Base-by-base conservation (phyloP, 345 rosid genomes). In the Citrus maxima region DNA sequence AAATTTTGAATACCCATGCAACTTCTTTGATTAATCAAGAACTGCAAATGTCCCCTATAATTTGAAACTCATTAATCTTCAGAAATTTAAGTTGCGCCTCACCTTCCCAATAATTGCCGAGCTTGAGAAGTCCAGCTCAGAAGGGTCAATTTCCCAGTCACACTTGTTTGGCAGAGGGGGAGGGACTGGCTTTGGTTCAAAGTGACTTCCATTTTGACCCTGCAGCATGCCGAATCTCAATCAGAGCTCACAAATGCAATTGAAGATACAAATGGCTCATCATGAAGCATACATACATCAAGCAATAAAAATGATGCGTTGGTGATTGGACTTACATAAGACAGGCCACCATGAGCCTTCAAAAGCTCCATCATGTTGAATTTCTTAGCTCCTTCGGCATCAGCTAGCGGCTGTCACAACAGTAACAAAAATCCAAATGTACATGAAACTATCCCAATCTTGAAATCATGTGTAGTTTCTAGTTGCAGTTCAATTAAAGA, bases 181-280 rank as follows among this genome's bases (percentile, higher is more conserved):
- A 13, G 91, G 89, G 82, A 96, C 98, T 73, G 97, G 94, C 88
- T 89, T 96, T 78, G 97, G 97, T 76, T 96, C 99, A 86, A 94
- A 93, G 78, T 96, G 99, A 83, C 99, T 96, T 77, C 99, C 99
- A 61, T 82, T 94, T 91, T 96, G 99, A 21, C 99, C 99, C 99
- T 96, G 89, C 81, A 85, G 62, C 79, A 84, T 63, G 34, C 40
- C 67, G 70, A 67, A 61, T 75, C 65, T 60, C 22, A 80, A 46
- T 80, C 75, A 56, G 46, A 60, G 10, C 61, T 65, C 51, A 77
- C 22, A 74, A 56, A 51, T 69, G n/a, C 19, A 73, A 72, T 30
- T 9, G 32, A 75, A 54, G 78, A 27, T 34, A 63, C 22, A 60
- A 42, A 38, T 61, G 66, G 49, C 42, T 66, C 51, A 72, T 54